Conservation (phyloP, 2,329 filamentous ascomycete genomes). For the Fusarium lyarnte region DNA sequence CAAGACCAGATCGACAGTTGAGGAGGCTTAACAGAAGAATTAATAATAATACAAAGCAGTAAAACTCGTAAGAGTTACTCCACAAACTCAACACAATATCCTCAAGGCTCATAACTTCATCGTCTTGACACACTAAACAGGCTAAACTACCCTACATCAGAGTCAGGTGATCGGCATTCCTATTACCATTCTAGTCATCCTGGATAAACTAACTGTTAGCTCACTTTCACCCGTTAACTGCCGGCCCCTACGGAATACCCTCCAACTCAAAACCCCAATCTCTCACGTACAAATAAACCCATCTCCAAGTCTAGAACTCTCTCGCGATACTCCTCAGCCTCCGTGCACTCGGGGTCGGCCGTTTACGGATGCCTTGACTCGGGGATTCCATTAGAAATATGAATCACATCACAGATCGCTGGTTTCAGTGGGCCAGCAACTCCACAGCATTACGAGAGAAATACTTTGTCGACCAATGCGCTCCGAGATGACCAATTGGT, state of each 20-base stretch:
- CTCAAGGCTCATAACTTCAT: too few relatives aligned
- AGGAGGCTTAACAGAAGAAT: neutral
- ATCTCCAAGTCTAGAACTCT: neutral
- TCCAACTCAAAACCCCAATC: neutral
- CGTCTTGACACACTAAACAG: neutral
- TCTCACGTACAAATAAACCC: neutral
- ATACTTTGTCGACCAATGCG: constrained; percentile 1
- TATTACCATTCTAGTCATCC: neutral
- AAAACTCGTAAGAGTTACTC: neutral
- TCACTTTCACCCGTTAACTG: constrained; percentile 1
- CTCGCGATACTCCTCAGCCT: neutral
- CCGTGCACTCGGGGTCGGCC: constrained; percentile 11
- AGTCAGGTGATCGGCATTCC: neutral
- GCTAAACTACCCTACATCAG: constrained; percentile 4
- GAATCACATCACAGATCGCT: constrained; percentile 24
- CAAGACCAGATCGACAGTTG: neutral
- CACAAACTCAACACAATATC: too few relatives aligned
- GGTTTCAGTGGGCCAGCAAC: neutral
- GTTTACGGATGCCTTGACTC: constrained; percentile 28
- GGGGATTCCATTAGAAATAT: constrained; percentile 26
- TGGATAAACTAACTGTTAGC: neutral
- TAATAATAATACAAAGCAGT: neutral
- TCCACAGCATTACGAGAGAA: constrained; percentile 32
- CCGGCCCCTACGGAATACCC: neutral
- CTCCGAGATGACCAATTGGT: constrained; percentile 23